A percentile compares a stretch with the other conserved stretches of the same genome.
Conservation (phyloP, 805 yeast genomes). For the Torulaspora microellipsoides region DNA sequence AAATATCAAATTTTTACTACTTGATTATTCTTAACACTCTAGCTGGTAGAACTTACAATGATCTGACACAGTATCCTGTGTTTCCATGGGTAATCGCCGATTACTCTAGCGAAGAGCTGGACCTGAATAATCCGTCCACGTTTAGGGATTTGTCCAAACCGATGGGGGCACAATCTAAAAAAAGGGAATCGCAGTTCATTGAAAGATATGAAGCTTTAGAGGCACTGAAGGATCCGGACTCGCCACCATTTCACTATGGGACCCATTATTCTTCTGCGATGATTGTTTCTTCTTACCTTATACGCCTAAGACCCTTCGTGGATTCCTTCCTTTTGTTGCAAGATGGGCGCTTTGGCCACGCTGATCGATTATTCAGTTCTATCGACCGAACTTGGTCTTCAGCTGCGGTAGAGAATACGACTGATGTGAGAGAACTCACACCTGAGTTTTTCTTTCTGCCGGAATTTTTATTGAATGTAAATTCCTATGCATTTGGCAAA, state of each 20-base stretch:
- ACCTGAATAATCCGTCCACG: slow-evolving; percentile 53
- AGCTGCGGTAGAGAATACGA: slow-evolving; percentile 71
- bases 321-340: slow-evolving; percentile 73
- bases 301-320: slow-evolving; percentile 74
- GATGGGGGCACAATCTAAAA: slow-evolving; percentile 79
- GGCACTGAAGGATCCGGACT: slow-evolving; percentile 50
- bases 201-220: slow-evolving; percentile 70
- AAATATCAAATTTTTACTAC: slow-evolving; percentile 78
- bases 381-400: slow-evolving; percentile 77
- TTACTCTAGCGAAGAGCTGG: slow-evolving; percentile 66
- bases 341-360: slow-evolving; percentile 86
- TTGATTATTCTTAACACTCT: slow-evolving; percentile 73
- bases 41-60: slow-evolving; percentile 87
- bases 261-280: slow-evolving; percentile 92
- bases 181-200: slow-evolving; percentile 56
- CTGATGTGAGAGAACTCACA: slow-evolving; percentile 81
- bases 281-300: slow-evolving; percentile 80
- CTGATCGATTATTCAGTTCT: slow-evolving; percentile 75
- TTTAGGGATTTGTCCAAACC: slow-evolving; percentile 80
- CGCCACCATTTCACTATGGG: slow-evolving; percentile 87
- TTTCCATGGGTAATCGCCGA: slow-evolving; percentile 91
- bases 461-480: slow-evolving; percentile 65
- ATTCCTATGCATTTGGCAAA: slow-evolving; percentile 64
- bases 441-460: slow-evolving; percentile 86
- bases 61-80: slow-evolving; percentile 83